A percentile compares a stretch with the other conserved stretches of the same genome.
Evolutionary conservation across 2,329 filamentous ascomycete genomes (phyloP).

Genomic region (Curvularia sp.): DNA sequence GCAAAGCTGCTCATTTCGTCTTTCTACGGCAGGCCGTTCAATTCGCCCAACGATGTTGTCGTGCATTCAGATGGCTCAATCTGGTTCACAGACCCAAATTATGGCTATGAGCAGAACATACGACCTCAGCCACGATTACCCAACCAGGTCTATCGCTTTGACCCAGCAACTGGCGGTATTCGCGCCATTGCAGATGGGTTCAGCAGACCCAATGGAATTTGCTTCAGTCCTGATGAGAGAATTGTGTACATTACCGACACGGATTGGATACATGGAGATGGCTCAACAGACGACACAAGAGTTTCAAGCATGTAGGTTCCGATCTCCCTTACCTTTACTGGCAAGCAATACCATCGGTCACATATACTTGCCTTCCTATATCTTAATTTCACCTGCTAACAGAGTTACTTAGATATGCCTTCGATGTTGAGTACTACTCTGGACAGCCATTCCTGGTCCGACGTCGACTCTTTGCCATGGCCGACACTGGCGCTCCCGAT

Average conservation of each 20-base stretch:
- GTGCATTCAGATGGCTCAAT: constrained; percentile 52
- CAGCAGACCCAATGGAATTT: constrained; percentile 53
- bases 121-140: constrained; percentile 33
- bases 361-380: neutral
- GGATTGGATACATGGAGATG: constrained; percentile 31
- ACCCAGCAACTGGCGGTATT: constrained; percentile 45
- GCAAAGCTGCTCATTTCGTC: constrained; percentile 45
- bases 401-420: constrained; percentile 24
- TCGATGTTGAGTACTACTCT: constrained; percentile 23
- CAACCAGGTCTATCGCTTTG: constrained; percentile 50
- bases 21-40: constrained; percentile 55
- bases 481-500: constrained; percentile 30
- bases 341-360: neutral
- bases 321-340: neutral
- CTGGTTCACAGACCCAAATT: constrained; percentile 57
- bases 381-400: neutral
- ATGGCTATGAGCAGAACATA: constrained; percentile 32
- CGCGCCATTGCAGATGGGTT: constrained; percentile 51
- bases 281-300: constrained; percentile 19
- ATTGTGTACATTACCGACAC: constrained; percentile 55
- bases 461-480: constrained; percentile 31
- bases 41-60: constrained; percentile 51
- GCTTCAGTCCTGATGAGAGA: constrained; percentile 50
- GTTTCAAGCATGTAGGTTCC: constrained; percentile 23
- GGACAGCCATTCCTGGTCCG: constrained; percentile 25